These are phyloP conservation scores for Mucor racemosus DNA, from an alignment of 371 early-diverging fungal species.

Conservation along the genomic window DNA sequence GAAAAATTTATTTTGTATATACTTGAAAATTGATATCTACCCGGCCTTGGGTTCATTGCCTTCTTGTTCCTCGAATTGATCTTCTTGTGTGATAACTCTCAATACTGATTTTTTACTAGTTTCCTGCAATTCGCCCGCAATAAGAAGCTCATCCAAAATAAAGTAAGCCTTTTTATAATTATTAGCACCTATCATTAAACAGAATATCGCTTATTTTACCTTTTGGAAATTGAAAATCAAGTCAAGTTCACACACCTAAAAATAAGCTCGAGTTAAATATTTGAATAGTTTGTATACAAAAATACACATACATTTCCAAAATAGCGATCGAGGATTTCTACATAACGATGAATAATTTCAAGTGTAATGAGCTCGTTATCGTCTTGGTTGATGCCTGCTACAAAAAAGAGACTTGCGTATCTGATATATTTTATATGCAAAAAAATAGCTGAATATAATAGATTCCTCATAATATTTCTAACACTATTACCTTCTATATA, in stretches of 20 bases:
- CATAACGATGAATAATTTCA: slow-evolving; percentile 97
- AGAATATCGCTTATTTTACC: slow-evolving; percentile 32
- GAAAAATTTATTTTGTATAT: not conserved
- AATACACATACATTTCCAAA: slow-evolving; percentile 85
- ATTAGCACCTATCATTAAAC: not conserved
- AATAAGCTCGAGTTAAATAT: too few species aligned
- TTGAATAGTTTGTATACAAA: not conserved
- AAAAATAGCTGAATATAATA: not conserved
- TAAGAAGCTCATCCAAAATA: slow-evolving; percentile 83
- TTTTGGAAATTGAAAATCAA: slow-evolving; percentile 89
- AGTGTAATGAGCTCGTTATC: slow-evolving; percentile 94
- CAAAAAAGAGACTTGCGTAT: slow-evolving; percentile 95
- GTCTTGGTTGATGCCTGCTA: slow-evolving; percentile 88
- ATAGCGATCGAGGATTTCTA: slow-evolving; percentile 95
- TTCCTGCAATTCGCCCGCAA: slow-evolving; percentile 87
- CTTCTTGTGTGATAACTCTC: slow-evolving; percentile 76
- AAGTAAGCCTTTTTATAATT: slow-evolving; percentile 69
- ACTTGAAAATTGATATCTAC: slow-evolving; percentile 8
- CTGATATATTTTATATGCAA: slow-evolving; percentile 41
- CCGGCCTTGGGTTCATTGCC: slow-evolving; percentile 59
- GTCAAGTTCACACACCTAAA: slow-evolving; percentile 86
- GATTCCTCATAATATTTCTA: not conserved
- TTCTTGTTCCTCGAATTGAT: slow-evolving; percentile 76
- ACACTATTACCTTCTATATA: slow-evolving; percentile 70
- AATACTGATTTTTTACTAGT: slow-evolving; percentile 81